Percentiles rank a stretch among this genome's conserved stretches.
Evolutionary conservation across 2,329 filamentous ascomycete genomes (phyloP).

Genomic region (Helotiales sp.): DNA sequence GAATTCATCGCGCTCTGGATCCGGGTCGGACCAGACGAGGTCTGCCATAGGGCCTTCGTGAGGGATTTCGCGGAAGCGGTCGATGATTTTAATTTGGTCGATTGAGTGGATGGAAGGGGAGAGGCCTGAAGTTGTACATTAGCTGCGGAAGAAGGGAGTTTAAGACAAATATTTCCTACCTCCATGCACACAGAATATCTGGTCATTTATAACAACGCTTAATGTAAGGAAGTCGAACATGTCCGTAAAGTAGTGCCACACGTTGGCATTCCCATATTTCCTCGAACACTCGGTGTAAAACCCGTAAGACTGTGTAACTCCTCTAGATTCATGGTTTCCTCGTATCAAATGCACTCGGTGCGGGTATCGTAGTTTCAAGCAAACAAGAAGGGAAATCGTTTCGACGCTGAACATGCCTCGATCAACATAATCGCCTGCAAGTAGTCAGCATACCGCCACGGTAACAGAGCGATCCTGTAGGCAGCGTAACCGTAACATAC

Average conservation of each 20-base stretch:
- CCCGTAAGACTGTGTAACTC: slow-evolving; percentile 97
- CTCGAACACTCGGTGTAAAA: slow-evolving; percentile 98
- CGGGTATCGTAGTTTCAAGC: slow-evolving; percentile 94
- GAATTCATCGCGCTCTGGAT: slow-evolving; percentile 97
- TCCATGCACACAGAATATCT: slow-evolving; percentile 98
- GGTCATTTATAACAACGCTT: slow-evolving; percentile 96
- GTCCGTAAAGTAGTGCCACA: slow-evolving; percentile 99
- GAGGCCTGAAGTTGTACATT: slow-evolving; percentile 52
- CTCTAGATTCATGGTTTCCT: slow-evolving; percentile 96
- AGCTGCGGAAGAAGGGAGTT: background rate
- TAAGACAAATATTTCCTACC: slow-evolving; percentile 44
- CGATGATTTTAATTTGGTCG: slow-evolving; percentile 99
- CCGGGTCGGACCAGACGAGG: slow-evolving; percentile 96
- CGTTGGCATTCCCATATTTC: slow-evolving; percentile 97
- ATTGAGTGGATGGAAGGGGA: slow-evolving; percentile 95
- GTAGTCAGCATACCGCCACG: slow-evolving; percentile 13
- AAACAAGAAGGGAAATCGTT: slow-evolving; percentile 96
- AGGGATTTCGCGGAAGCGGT: slow-evolving; percentile 96
- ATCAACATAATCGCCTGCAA: slow-evolving; percentile 86
- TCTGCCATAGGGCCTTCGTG: slow-evolving; percentile 99
- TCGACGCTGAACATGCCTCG: slow-evolving; percentile 98
- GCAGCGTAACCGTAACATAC: slow-evolving; percentile 52
- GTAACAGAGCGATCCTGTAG: background rate
- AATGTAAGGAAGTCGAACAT: slow-evolving; percentile 99
- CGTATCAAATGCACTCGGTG: slow-evolving; percentile 94